Percentiles rank a stretch among this genome's conserved stretches.
Conservation (phyloP, 176 grass and related monocot species). For the Carex cristatella region DNA sequence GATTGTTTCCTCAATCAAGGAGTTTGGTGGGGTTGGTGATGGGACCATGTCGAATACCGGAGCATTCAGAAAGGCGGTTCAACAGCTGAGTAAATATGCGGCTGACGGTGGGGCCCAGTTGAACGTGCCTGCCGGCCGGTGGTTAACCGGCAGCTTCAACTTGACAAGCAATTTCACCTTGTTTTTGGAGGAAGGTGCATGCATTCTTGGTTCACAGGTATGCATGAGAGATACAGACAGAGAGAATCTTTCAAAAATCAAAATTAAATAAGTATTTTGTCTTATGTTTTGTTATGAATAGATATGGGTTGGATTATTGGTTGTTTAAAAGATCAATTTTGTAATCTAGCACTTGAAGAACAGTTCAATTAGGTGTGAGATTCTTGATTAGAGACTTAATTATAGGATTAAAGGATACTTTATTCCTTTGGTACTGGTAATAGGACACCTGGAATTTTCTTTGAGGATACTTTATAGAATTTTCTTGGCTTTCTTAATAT, state of each 20-base stretch:
- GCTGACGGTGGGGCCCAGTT: constrained; percentile 46
- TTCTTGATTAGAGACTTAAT: constrained; percentile 7
- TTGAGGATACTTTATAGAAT: not conserved
- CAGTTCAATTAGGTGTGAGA: not conserved
- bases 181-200: constrained; percentile 58
- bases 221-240: not conserved
- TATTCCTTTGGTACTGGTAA: not conserved
- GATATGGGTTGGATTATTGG: not conserved
- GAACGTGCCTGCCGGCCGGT: constrained; percentile 55
- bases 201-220: constrained; percentile 80
- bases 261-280: constrained; percentile 7
- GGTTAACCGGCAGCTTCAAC: constrained; percentile 90
- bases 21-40: constrained; percentile 76
- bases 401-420: not conserved
- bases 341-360: not conserved
- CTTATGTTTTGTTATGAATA: not conserved
- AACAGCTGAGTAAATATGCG: constrained; percentile 19
- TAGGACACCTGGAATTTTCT: not conserved
- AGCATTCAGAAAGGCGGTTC: constrained; percentile 57
- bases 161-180: constrained; percentile 92
- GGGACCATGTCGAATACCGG: constrained; percentile 64
- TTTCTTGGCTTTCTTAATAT: not conserved
- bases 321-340: constrained; percentile 19
- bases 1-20: constrained; percentile 43
- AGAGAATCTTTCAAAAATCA: constrained; percentile 9